Conservation (phyloP, 2,329 filamentous ascomycete genomes). For the Shiraia sp. region DNA sequence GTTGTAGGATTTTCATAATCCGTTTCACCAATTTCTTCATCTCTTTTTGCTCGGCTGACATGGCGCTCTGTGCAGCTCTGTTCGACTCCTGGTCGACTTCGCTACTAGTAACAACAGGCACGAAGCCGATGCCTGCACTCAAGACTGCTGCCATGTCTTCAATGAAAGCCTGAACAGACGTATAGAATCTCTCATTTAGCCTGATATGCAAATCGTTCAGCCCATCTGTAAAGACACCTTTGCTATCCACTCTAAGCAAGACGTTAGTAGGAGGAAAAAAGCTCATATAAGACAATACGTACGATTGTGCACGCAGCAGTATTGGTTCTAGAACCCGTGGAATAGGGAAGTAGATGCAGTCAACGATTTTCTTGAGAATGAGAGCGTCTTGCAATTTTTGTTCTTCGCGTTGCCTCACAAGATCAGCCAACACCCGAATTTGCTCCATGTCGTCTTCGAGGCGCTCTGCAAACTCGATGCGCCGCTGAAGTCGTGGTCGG, state of each 20-base stretch:
- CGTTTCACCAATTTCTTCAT: slow-evolving; percentile 84
- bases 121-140: slow-evolving; percentile 57
- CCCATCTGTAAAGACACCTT: slow-evolving; percentile 58
- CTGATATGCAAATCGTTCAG: slow-evolving; percentile 58
- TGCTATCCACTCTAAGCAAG: slow-evolving; percentile 48
- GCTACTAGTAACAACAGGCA: slow-evolving; percentile 43
- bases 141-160: slow-evolving; percentile 61
- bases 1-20: slow-evolving; percentile 82
- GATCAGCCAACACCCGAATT: slow-evolving; percentile 70
- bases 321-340: slow-evolving; percentile 75
- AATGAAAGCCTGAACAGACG: slow-evolving; percentile 64
- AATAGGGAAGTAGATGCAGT: slow-evolving; percentile 90
- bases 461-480: slow-evolving; percentile 84
- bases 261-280: not conserved
- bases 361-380: slow-evolving; percentile 77
- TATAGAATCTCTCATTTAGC: slow-evolving; percentile 61
- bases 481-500: slow-evolving; percentile 72
- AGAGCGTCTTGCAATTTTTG: slow-evolving; percentile 77
- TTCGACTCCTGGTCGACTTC: slow-evolving; percentile 50
- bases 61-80: slow-evolving; percentile 45
- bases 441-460: slow-evolving; percentile 77
- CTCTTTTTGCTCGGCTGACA: slow-evolving; percentile 71
- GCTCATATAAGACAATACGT: slow-evolving; percentile 55
- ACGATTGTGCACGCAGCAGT: slow-evolving; percentile 79
- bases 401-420: slow-evolving; percentile 74